Base-by-base conservation (phyloP, 2,329 filamentous ascomycete genomes). In the Verticillium tricorpus region DNA sequence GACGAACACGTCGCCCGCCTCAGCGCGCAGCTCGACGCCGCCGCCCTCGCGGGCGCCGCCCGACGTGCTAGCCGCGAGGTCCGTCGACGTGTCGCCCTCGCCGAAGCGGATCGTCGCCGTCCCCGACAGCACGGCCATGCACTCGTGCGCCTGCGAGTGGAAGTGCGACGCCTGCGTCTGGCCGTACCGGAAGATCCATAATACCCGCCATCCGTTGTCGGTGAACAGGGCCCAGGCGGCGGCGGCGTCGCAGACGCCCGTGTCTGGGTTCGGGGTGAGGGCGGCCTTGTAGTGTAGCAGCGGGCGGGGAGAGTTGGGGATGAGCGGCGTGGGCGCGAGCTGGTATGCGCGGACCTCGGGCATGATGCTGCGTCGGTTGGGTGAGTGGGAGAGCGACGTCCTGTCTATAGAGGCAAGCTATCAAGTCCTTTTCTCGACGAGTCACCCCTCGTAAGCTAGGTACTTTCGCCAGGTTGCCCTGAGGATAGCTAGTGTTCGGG, bases 171-270 rank as follows among this genome's bases (percentile, higher is more conserved):
- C 58, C 61, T 86, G 84, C 0, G 82, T 83, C 6, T 73, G 70
- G 1, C 82, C 80, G 69, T 87, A 88, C 39, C 83, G 80, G 64
- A 80, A 82, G 57, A 86, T 81, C 84, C 84, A 87, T 63, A 83
- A 78, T 0, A 77, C 76, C 35, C 79, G 68, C 84, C 84, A 86
- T 31, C 73, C 78, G 65, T 86, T 84, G 25, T 67, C 63, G 1
- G 71, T 65, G 68, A 84, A 82, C 17, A 78, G 71, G 60, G 82
- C 74, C 70, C 80, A 75, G 22, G 80, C 71, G 3, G 73, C 64
- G 15, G 62, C 63, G 8, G 74, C 63, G 22, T 66, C 66, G 61
- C 70, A 68, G 31, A 64, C 57, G 2, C 70, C 65, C 22, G 35
- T 50, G 17, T 65, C 59, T 28, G 70, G 58, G 56, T 25, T 28